phyloP scores from a whole-genome alignment of 2,329 filamentous ascomycete genomes.

The Ceratocystis diversiconidia region DNA sequence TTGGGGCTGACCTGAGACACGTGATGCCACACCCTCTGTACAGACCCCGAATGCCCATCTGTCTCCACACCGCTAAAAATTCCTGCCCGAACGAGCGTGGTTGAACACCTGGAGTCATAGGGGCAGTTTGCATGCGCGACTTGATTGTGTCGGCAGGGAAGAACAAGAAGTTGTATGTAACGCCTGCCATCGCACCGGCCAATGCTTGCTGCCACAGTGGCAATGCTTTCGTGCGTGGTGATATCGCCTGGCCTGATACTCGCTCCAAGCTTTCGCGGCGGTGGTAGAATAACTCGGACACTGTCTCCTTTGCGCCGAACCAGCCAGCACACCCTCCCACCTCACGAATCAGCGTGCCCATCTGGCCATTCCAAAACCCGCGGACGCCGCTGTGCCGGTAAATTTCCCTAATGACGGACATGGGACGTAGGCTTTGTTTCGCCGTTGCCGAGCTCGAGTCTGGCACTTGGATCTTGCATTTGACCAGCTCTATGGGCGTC shows the following conservation, averaged over 20 bases:
- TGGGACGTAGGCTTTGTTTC: slow-evolving; percentile 40
- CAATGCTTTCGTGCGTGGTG: slow-evolving; percentile 47
- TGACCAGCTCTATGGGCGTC: slow-evolving; percentile 91
- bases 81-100: slow-evolving; percentile 60
- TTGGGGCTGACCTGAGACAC: slow-evolving; percentile 72
- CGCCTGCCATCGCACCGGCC: slow-evolving; percentile 75
- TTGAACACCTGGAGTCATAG: slow-evolving; percentile 42
- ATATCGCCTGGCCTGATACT: slow-evolving; percentile 31
- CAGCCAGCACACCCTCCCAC: slow-evolving; percentile 86
- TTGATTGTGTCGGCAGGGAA: slow-evolving; percentile 97
- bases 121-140: slow-evolving; percentile 85
- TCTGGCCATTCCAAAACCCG: slow-evolving; percentile 91
- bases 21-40: slow-evolving; percentile 95
- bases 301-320: slow-evolving; percentile 84
- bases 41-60: slow-evolving; percentile 68
- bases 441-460: slow-evolving; percentile 20
- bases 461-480: slow-evolving; percentile 92
- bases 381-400: slow-evolving; percentile 67
- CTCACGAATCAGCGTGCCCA: slow-evolving; percentile 86
- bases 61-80: slow-evolving; percentile 58
- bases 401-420: slow-evolving; percentile 61
- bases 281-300: slow-evolving; percentile 54
- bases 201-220: slow-evolving; percentile 77
- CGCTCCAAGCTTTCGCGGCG: slow-evolving; percentile 35
- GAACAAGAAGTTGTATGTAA: slow-evolving; percentile 93